These are phyloP conservation scores for Phytophthora brassicae DNA, from an alignment of 352 stramenopile genomes.

Conservation along the genomic window DNA sequence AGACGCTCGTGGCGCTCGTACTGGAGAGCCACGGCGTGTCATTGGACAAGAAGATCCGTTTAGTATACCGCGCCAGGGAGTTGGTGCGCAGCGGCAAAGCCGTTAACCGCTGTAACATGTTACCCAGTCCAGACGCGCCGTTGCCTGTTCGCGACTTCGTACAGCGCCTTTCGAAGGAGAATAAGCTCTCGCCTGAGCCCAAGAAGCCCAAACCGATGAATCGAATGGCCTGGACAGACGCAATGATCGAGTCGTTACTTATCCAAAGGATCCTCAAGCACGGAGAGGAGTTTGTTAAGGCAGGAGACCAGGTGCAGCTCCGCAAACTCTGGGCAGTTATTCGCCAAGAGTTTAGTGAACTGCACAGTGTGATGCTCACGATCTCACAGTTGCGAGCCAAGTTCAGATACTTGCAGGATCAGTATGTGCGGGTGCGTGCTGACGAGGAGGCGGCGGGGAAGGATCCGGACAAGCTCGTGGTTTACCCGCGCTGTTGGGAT, in stretches of 20 bases:
- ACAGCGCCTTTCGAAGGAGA: constrained; percentile 5
- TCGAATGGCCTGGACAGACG: constrained; percentile 28
- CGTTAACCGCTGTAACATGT: constrained; percentile 5
- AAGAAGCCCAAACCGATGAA: constrained; percentile 15
- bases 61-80: constrained; percentile 37
- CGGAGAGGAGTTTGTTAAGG: constrained; percentile 18
- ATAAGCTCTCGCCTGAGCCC: constrained; percentile 8
- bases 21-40: constrained; percentile 24
- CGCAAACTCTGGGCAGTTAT: constrained; percentile 26
- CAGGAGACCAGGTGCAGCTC: constrained; percentile 6
- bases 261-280: constrained; percentile 23
- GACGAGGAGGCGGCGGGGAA: constrained; percentile 15
- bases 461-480: constrained; percentile 18
- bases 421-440: constrained; percentile 16
- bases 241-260: constrained; percentile 25
- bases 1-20: constrained; percentile 19
- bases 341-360: constrained; percentile 22
- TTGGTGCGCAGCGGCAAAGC: constrained; percentile 24
- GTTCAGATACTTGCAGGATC: constrained; percentile 27
- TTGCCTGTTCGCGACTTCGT: constrained; percentile 20
- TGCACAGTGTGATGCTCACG: constrained; percentile 14
- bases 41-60: constrained; percentile 25
- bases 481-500: constrained; percentile 31
- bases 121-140: constrained; percentile 15
- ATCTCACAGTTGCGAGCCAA: constrained; percentile 28